Evolutionary conservation across 495 filamentous ascomycete species (phyloP), one percentile per base, ranked within the genome.

Genomic region (Geoglossum glabrum): DNA sequence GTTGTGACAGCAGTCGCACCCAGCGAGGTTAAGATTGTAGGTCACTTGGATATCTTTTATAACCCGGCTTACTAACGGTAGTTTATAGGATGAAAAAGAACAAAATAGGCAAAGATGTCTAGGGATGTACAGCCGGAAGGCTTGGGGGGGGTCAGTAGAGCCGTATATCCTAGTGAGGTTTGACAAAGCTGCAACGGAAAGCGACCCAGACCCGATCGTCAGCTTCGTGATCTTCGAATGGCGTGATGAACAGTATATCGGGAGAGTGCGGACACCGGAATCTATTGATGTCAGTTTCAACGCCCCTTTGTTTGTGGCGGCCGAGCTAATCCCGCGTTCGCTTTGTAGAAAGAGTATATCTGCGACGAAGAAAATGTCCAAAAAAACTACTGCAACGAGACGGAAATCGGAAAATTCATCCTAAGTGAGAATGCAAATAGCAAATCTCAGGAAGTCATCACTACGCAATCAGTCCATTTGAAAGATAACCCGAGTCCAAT

Each of bases 171-270:
- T 83, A 59, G 79, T 84, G 61, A 90, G 84, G 67, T 95, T 95
- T 64, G 73, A 82, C 54, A 79, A 83, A 63, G 69, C 75, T 26
- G 67, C 76, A 56, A 59, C 62, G 26, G 74, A 74, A 47, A 72
- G 69, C 36, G 76, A 82, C 59, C 70, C 74, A 23, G 84, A 94
- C 65, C 82, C 85, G 13, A 71, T 86, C 27, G 84, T 88, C 57
- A 90, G 86, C 67, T 72, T 99, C 63, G 75, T 95, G 17, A 82
- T 99, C 54, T 96, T 94, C 65, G 90, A 99, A 72, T 99, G 87
- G 84, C 81, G 73, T 61, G 92, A 99, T 64, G 78, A 84, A 65
- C 70, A 78, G 58, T 74, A 86, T 52, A 81, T 98, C 58, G 92
- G 90, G 43, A 33, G 65, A 15, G 63, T 60, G 31, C 62, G 64